Conservation (phyloP, 768 basidiomycete species). For the Suillus plorans region DNA sequence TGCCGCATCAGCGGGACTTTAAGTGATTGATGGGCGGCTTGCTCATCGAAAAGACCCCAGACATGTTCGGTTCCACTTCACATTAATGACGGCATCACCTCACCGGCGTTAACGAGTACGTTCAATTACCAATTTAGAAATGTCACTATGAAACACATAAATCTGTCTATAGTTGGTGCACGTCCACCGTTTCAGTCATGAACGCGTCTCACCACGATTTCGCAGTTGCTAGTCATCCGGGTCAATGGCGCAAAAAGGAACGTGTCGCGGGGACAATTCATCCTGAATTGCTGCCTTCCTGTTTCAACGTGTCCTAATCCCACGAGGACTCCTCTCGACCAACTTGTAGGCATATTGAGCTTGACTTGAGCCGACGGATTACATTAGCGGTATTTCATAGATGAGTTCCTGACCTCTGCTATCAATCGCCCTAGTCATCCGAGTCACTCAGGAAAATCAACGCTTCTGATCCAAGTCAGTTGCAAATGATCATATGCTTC, state of each 20-base stretch:
- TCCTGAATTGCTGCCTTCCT: not conserved
- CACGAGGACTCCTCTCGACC: not conserved
- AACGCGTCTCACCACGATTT: not conserved
- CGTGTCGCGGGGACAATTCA: not conserved
- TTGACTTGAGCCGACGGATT: too few species aligned
- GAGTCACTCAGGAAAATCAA: not conserved
- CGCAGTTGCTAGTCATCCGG: not conserved
- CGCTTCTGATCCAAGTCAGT: not conserved
- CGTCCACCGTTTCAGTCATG: not conserved
- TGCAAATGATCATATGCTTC: not conserved
- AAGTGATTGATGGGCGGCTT: too few species aligned
- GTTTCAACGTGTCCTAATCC: not conserved
- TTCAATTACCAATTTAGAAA: too few species aligned
- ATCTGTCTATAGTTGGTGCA: too few species aligned
- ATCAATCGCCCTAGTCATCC: not conserved
- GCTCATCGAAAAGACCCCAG: too few species aligned
- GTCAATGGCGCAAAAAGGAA: not conserved
- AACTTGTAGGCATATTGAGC: not conserved
- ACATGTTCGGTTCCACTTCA: too few species aligned
- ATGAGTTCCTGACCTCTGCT: too few species aligned
- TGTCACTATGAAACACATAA: too few species aligned
- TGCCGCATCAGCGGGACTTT: not conserved
- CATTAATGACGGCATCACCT: too few species aligned
- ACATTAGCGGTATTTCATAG: too few species aligned
- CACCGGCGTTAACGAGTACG: too few species aligned